Conservation (phyloP, 169 alveolate species). For the Toxoplasma gondii region DNA sequence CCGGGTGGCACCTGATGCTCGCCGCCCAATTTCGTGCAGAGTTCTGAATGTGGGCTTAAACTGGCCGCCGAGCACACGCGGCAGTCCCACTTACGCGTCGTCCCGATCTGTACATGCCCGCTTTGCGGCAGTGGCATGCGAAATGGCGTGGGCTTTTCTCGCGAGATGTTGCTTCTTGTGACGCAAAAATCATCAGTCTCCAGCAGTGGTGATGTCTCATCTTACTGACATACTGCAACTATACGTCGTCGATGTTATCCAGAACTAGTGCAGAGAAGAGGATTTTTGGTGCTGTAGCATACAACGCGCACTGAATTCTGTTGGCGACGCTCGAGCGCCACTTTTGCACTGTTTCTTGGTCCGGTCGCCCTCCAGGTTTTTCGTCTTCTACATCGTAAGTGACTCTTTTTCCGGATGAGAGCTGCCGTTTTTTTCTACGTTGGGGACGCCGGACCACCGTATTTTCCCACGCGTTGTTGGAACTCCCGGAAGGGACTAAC, state of each 20-base stretch:
- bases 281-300: not conserved
- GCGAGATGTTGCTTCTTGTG: not conserved
- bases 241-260: not conserved
- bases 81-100: not conserved
- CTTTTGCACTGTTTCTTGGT: not conserved
- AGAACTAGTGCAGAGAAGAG: not conserved
- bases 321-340: not conserved
- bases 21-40: no score
- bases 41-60: no score
- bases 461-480: not conserved
- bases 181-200: not conserved
- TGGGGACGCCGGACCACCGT: not conserved
- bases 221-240: not conserved
- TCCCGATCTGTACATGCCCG: not conserved
- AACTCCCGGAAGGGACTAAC: not conserved
- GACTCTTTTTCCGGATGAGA: not conserved
- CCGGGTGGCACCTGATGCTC: no score
- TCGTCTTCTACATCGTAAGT: not conserved
- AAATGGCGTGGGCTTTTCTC: not conserved
- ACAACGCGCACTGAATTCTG: not conserved
- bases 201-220: not conserved
- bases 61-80: not conserved
- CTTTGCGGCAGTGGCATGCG: not conserved
- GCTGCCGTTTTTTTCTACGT: not conserved
- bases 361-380: not conserved